Evolutionary conservation across 805 yeast species (phyloP).

Genomic region (Candida adriatica): DNA sequence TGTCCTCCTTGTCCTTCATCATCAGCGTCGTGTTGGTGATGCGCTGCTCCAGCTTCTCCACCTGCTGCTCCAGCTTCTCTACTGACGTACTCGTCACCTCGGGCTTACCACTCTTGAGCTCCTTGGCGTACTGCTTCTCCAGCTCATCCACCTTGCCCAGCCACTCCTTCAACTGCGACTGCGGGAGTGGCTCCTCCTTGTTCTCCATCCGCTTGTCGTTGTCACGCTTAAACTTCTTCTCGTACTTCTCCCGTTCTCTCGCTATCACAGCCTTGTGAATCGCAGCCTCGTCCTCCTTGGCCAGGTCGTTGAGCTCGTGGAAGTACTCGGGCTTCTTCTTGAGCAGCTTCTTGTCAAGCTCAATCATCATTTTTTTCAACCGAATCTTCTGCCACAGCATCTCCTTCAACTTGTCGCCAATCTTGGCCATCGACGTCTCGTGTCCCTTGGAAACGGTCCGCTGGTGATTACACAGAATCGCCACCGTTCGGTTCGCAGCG

Average conservation of each 20-base stretch:
- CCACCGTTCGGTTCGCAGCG: conserved; percentile 94
- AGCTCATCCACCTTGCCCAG: conserved; percentile 48
- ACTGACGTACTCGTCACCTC: conserved; percentile 39
- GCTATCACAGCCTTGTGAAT: conserved; percentile 56
- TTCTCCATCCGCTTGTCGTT: conserved; percentile 65
- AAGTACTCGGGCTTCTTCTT: conserved; percentile 53
- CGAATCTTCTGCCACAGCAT: conserved; percentile 80
- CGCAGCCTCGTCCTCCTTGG: conserved; percentile 53
- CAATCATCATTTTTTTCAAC: conserved; percentile 60
- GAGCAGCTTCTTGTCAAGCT: conserved; percentile 46
- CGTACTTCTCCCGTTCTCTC: conserved; percentile 57
- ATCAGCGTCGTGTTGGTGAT: conserved; percentile 64
- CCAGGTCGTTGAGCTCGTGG: conserved; percentile 58
- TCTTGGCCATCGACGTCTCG: conserved; percentile 72
- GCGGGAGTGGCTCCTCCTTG: conserved; percentile 43
- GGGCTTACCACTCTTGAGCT: conserved; percentile 51
- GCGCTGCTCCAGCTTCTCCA: conserved; percentile 66
- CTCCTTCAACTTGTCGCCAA: conserved; percentile 70
- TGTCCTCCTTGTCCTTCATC: conserved; percentile 88
- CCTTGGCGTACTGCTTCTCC: conserved; percentile 45
- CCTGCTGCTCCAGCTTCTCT: conserved; percentile 67
- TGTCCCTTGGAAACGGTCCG: conserved; percentile 85
- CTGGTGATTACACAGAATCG: conserved; percentile 95
- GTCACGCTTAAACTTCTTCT: conserved; percentile 65
- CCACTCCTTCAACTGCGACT: conserved; percentile 52